Base-by-base conservation (phyloP, 306 rosid genomes). In the Corylus avellana region DNA sequence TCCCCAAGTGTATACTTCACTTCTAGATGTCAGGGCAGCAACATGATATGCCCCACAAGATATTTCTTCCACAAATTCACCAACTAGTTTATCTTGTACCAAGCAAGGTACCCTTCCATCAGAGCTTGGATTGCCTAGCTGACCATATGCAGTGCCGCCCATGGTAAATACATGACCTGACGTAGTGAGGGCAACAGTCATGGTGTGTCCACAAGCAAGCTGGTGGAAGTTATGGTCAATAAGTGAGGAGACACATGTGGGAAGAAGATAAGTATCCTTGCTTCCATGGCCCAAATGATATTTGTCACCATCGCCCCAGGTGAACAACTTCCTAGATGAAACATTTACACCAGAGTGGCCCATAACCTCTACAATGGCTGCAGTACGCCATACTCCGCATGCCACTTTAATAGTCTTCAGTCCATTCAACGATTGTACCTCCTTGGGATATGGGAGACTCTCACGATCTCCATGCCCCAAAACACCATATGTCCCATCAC, bases 271-370 rank as follows among this genome's bases (percentile, higher is more conserved):
- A 59, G 89, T 88, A 47, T 96, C 96, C 85, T 87, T 93, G 17
- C 56, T 17, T 17, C 56, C 89, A 78, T 96, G 99, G 70, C 99
- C 99, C 70, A 96, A 82, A 67, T 97, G 92, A 83, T 91, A 70
- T 81, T 89, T 90, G 78, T 93, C 97, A 8, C 99, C 99, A 76
- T 96, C 99, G 13, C 98, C 99, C 99, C 99, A 93, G 4, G 99
- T 91, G 85, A 93, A 96, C 79, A 96, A 85, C 85, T 81, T 93
- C 75, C 80, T 86, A 3, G 96, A 81, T 25, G 89, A 75, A 82
- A 82, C 78, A 79, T 71, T 90, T 69, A 84, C 68, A 79, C 89
- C 83, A 59, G 82, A 20, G 16, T 78, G 90, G 48, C 88, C 86
- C 76, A 68, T 86, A 74, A 90, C 93, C 87, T 96, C 99, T 61